Conservation (phyloP, 1,284 basidiomycete species). For the Cryptococcus amylolentus region DNA sequence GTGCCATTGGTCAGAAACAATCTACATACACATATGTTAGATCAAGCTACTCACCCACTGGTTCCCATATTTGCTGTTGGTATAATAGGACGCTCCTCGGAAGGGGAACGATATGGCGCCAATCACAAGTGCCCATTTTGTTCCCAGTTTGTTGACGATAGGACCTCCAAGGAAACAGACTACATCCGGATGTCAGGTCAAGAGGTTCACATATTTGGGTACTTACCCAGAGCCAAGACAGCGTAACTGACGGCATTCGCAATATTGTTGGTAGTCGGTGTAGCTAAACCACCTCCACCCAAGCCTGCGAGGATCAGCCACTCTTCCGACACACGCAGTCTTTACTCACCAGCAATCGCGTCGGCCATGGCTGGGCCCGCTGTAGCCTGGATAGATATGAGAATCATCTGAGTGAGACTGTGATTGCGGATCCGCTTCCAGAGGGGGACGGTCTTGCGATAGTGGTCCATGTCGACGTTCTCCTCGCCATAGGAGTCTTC, state of each 20-base stretch:
- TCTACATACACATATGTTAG: not conserved
- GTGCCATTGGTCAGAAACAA: not conserved
- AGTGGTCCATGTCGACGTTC: slow-evolving; percentile 13
- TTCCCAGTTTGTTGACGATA: slow-evolving; percentile 17
- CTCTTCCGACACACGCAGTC: too few relatives aligned
- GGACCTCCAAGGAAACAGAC: slow-evolving; percentile 18
- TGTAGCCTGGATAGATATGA: slow-evolving; percentile 17
- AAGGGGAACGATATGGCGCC: slow-evolving; percentile 23
- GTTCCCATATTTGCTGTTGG: slow-evolving; percentile 20
- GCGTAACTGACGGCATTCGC: slow-evolving; percentile 15
- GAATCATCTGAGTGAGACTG: slow-evolving; percentile 24
- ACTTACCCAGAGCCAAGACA: slow-evolving; percentile 8
- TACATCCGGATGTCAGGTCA: not conserved
- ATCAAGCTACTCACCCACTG: slow-evolving; percentile 11
- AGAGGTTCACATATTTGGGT: not conserved
- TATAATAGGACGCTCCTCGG: slow-evolving; percentile 20
- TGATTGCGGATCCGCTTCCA: slow-evolving; percentile 20
- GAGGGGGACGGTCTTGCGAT: slow-evolving; percentile 8
- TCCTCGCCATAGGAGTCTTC: not conserved
- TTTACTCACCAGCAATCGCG: slow-evolving; percentile 7
- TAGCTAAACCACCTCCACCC: slow-evolving; percentile 19
- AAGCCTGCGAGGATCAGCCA: slow-evolving; percentile 1
- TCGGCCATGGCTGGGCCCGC: slow-evolving; percentile 20
- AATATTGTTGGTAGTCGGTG: slow-evolving; percentile 11
- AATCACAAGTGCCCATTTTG: slow-evolving; percentile 19